Conservation (phyloP, 2,329 filamentous ascomycete species). For the Annulohypoxylon truncatum region DNA sequence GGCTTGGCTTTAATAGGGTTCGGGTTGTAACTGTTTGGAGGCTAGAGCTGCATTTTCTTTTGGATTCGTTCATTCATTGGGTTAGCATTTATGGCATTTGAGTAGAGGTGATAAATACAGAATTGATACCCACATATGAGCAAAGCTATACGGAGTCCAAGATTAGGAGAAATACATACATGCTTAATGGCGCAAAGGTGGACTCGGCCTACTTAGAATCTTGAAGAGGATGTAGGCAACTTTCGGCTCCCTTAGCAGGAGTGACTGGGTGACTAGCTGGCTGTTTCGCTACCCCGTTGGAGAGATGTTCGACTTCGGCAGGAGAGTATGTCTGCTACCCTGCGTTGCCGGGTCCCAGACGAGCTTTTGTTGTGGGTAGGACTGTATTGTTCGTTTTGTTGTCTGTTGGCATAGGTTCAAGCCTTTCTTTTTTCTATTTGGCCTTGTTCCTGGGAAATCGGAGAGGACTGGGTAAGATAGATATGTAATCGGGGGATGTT, state of each 20-base stretch:
- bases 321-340: not conserved
- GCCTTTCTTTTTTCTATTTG: too few relatives aligned
- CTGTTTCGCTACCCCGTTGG: slow-evolving; percentile 26
- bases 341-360: not conserved
- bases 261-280: slow-evolving; percentile 16
- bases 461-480: too few relatives aligned
- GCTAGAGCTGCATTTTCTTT: slow-evolving; percentile 13
- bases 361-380: not conserved
- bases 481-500: too few relatives aligned
- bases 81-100: slow-evolving; percentile 16
- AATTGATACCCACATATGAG: slow-evolving; percentile 28
- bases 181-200: too few relatives aligned
- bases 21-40: not conserved
- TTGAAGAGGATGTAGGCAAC: slow-evolving; percentile 10
- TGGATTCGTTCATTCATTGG: slow-evolving; percentile 4
- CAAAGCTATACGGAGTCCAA: too few relatives aligned
- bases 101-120: slow-evolving; percentile 19
- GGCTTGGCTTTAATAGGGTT: not conserved
- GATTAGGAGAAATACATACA: too few relatives aligned
- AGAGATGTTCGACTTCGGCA: slow-evolving; percentile 9
- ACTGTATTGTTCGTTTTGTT: not conserved
- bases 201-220: slow-evolving; percentile 1
- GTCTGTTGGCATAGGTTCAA: not conserved
- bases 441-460: too few relatives aligned
- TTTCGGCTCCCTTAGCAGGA: not conserved